A percentile compares a stretch with the other conserved stretches of the same genome.
Evolutionary conservation across 2,329 filamentous ascomycete species (phyloP).

Genomic region (Calonectria ilicicola): DNA sequence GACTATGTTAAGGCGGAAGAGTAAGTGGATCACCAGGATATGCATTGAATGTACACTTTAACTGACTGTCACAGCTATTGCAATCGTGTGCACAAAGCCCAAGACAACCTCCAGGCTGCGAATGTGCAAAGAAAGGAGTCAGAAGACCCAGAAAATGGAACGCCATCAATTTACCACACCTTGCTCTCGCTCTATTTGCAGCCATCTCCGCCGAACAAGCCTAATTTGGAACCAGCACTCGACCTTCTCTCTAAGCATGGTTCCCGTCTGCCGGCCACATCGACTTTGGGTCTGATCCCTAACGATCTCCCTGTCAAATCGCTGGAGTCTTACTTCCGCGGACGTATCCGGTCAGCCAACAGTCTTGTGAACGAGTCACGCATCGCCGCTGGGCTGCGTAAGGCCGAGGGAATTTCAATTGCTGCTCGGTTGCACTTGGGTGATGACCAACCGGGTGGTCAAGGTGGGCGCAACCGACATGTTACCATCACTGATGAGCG

Average conservation of each 20-base stretch:
- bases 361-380: slow-evolving; percentile 83
- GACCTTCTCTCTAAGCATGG: slow-evolving; percentile 92
- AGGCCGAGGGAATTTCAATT: slow-evolving; percentile 81
- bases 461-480: slow-evolving; percentile 68
- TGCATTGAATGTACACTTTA: background rate
- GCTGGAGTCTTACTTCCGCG: slow-evolving; percentile 91
- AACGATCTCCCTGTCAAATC: slow-evolving; percentile 81
- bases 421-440: slow-evolving; percentile 82
- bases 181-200: slow-evolving; percentile 90
- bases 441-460: slow-evolving; percentile 66
- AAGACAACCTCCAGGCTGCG: slow-evolving; percentile 57
- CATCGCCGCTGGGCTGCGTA: slow-evolving; percentile 81
- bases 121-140: slow-evolving; percentile 48
- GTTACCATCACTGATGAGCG: slow-evolving; percentile 89
- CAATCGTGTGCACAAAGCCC: slow-evolving; percentile 81
- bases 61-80: slow-evolving; percentile 74
- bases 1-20: slow-evolving; percentile 93
- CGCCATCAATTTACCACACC: slow-evolving; percentile 89
- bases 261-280: slow-evolving; percentile 87
- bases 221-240: slow-evolving; percentile 83
- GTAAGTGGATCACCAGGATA: slow-evolving; percentile 59
- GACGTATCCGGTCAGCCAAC: slow-evolving; percentile 88
- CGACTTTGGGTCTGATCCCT: slow-evolving; percentile 88
- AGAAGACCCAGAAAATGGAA: slow-evolving; percentile 60
- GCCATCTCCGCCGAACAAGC: slow-evolving; percentile 78